Percentiles rank a stretch among this genome's conserved stretches.
Conservation (phyloP, 2,329 filamentous ascomycete species). For the Penicillium polonicum region DNA sequence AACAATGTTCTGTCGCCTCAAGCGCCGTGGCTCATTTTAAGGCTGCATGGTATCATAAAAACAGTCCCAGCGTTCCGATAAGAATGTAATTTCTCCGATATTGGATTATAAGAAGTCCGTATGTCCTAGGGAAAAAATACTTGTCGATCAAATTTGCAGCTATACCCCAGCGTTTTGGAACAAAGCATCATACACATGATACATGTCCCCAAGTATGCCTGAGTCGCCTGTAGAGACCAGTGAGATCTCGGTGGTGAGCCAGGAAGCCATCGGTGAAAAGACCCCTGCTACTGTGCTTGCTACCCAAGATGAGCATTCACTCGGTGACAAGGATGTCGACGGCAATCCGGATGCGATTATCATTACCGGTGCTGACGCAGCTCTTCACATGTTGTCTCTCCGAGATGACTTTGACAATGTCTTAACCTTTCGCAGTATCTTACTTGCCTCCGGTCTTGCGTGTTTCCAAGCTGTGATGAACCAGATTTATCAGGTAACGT, state of each 20-base stretch:
- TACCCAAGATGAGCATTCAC: background rate
- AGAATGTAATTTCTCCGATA: background rate
- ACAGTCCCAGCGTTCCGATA: background rate
- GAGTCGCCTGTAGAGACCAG: background rate
- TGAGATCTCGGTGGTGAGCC: background rate
- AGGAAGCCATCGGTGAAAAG: background rate
- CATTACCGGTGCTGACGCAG: slow-evolving; percentile 53
- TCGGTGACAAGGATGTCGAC: background rate
- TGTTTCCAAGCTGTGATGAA: slow-evolving; percentile 57
- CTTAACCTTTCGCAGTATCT: slow-evolving; percentile 54
- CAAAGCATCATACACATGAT: background rate
- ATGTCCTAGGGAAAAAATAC: background rate
- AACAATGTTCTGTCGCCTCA: too few species aligned
- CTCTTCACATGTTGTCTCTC: slow-evolving; percentile 50
- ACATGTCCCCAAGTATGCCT: background rate
- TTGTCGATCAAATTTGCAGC: background rate
- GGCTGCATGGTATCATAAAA: slow-evolving; percentile 1
- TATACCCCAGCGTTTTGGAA: background rate
- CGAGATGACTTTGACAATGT: slow-evolving; percentile 55
- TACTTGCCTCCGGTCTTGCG: slow-evolving; percentile 51
- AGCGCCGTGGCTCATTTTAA: background rate
- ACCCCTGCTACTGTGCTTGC: background rate
- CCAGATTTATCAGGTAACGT: slow-evolving; percentile 56
- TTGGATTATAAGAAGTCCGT: background rate
- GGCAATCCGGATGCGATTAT: slow-evolving; percentile 45